These are phyloP conservation scores for Pichia pseudocactophila DNA, from an alignment of 805 yeast species.

Conservation along the genomic window DNA sequence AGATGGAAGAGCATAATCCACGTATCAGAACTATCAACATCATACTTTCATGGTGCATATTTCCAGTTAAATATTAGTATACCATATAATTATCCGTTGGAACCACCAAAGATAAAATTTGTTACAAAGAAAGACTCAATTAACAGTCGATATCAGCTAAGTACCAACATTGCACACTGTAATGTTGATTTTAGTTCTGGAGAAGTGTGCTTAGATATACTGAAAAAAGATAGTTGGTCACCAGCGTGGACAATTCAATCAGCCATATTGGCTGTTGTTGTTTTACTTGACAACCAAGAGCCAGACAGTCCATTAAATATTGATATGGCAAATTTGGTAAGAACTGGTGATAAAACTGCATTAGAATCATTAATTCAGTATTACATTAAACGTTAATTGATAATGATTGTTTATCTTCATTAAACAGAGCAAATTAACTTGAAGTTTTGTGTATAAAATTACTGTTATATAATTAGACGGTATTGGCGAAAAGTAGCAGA, in stretches of 20 bases:
- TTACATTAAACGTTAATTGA: no score
- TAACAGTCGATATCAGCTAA: conserved; percentile 8
- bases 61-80: conserved; percentile 43
- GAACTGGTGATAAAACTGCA: conserved; percentile 38
- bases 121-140: conserved; percentile 11
- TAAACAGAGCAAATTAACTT: background rate
- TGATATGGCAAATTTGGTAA: conserved; percentile 54
- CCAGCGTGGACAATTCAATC: conserved; percentile 64
- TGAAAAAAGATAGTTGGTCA: conserved; percentile 49
- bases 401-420: no score
- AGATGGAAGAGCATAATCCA: conserved; percentile 43
- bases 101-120: conserved; percentile 51
- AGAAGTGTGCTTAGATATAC: conserved; percentile 61
- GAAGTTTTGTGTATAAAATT: conserved; percentile 2
- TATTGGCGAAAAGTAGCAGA: no score
- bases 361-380: conserved; percentile 35
- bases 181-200: conserved; percentile 48
- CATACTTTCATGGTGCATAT: conserved; percentile 43
- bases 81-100: conserved; percentile 43
- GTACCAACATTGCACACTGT: conserved; percentile 35
- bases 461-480: background rate
- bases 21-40: conserved; percentile 37
- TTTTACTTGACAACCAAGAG: conserved; percentile 55
- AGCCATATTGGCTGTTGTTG: conserved; percentile 46
- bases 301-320: conserved; percentile 65